These are phyloP conservation scores for Metschnikowia chrysomelidarum DNA, from an alignment of 805 yeast genomes.

Conservation along the genomic window DNA sequence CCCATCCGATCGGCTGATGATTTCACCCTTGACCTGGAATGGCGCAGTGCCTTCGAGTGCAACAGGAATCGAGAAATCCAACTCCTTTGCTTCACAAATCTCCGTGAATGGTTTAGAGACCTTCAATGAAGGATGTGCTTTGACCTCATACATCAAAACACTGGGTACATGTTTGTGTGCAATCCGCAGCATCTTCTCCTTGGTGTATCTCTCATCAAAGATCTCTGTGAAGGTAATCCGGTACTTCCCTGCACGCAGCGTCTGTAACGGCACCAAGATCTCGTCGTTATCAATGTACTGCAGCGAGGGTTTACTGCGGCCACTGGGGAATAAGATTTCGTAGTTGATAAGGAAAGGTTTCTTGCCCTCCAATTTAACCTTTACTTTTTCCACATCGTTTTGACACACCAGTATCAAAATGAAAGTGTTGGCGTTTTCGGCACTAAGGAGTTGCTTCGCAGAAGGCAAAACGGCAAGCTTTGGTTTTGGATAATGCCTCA, in stretches of 20 bases:
- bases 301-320: constrained; percentile 37
- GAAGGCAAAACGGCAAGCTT: constrained; percentile 15
- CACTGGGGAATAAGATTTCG: constrained; percentile 57
- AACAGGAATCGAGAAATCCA: constrained; percentile 48
- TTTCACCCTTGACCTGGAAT: constrained; percentile 52
- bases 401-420: constrained; percentile 34
- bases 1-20: constrained; percentile 61
- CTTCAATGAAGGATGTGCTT: constrained; percentile 57
- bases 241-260: constrained; percentile 55
- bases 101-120: constrained; percentile 50
- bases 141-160: constrained; percentile 43
- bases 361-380: constrained; percentile 50
- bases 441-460: constrained; percentile 15
- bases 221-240: constrained; percentile 59
- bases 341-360: constrained; percentile 72
- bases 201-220: constrained; percentile 61
- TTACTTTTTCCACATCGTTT: constrained; percentile 24
- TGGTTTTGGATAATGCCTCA: constrained; percentile 27
- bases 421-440: constrained; percentile 8
- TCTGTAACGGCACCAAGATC: constrained; percentile 37
- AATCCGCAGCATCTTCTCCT: constrained; percentile 24
- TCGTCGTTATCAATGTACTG: constrained; percentile 31
- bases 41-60: constrained; percentile 61
- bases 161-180: constrained; percentile 6
- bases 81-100: constrained; percentile 37